Evolutionary conservation across 1,284 basidiomycete species (phyloP).

Genomic region (Boletus calvinii): DNA sequence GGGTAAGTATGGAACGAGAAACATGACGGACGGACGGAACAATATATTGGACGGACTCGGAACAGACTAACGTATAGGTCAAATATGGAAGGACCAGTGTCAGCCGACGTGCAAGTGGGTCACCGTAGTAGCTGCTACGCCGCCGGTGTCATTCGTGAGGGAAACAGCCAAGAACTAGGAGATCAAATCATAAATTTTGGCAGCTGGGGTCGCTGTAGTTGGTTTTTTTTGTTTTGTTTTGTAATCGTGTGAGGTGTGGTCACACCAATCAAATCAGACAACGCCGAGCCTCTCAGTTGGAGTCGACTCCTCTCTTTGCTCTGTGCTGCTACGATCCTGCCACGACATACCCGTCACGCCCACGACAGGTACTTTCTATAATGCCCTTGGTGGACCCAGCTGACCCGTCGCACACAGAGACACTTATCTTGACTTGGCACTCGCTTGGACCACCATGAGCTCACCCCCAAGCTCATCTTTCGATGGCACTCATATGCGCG

Average conservation of each 20-base stretch:
- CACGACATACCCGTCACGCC: too few species aligned
- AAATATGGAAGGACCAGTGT: slow-evolving; percentile 8
- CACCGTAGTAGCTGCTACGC: not conserved
- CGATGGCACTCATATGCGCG: slow-evolving; percentile 19
- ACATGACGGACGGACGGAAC: not conserved
- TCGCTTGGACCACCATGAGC: slow-evolving; percentile 16
- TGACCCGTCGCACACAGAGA: not conserved
- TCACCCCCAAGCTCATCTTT: slow-evolving; percentile 15
- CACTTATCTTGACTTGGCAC: not conserved
- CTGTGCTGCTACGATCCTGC: slow-evolving; percentile 9
- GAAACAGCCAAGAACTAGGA: not conserved
- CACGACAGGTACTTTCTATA: not conserved
- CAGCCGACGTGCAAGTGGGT: too few species aligned
- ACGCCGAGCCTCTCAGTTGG: too few species aligned
- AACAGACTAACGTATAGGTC: not conserved
- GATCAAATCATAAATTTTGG: not conserved
- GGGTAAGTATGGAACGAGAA: not conserved
- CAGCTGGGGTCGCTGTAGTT: too few species aligned
- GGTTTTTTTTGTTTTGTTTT: not conserved
- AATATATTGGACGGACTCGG: not conserved
- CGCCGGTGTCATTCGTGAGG: not conserved
- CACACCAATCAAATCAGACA: slow-evolving; percentile 1
- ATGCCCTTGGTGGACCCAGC: not conserved
- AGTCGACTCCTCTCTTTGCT: too few species aligned
- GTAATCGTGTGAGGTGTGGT: not conserved